These are phyloP conservation scores for Xylaria sp. DNA, from an alignment of 2,329 filamentous ascomycete genomes.

Conservation along the genomic window DNA sequence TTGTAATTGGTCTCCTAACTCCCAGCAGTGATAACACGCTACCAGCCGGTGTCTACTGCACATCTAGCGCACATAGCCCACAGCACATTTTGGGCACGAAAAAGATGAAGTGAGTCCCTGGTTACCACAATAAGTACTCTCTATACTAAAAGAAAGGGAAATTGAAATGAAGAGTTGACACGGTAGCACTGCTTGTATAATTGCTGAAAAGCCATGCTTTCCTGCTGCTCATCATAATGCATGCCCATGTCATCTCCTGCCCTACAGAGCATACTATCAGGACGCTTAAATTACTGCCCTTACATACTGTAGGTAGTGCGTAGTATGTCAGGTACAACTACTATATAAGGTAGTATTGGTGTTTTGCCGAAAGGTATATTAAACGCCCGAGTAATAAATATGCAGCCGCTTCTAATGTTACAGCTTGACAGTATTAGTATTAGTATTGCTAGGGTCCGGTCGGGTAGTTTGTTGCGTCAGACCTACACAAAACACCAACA, in stretches of 20 bases:
- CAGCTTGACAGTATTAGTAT: not conserved
- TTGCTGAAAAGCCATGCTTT: not conserved
- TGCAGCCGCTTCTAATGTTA: not conserved
- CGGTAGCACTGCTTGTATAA: not conserved
- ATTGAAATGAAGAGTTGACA: not conserved
- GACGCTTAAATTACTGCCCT: not conserved
- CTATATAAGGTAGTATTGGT: not conserved
- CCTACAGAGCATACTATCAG: too few species aligned
- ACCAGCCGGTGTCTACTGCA: too few species aligned
- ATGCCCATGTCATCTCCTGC: not conserved
- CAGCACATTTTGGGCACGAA: not conserved
- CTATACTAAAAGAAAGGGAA: not conserved
- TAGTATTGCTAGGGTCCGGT: not conserved
- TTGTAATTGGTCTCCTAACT: not conserved
- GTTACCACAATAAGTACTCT: too few species aligned
- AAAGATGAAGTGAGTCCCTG: not conserved
- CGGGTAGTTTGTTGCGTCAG: slow-evolving; percentile 15
- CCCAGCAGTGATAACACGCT: not conserved
- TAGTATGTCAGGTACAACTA: not conserved
- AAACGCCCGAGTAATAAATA: slow-evolving; percentile 13
- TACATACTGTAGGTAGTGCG: too few species aligned
- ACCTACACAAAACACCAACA: too few species aligned
- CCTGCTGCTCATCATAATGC: not conserved
- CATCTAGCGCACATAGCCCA: not conserved
- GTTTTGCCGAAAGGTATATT: slow-evolving; percentile 11